Evolutionary conservation across 768 basidiomycete genomes (phyloP), one percentile per base, ranked within the genome.

Genomic region (Paxillus rubicundulus): DNA sequence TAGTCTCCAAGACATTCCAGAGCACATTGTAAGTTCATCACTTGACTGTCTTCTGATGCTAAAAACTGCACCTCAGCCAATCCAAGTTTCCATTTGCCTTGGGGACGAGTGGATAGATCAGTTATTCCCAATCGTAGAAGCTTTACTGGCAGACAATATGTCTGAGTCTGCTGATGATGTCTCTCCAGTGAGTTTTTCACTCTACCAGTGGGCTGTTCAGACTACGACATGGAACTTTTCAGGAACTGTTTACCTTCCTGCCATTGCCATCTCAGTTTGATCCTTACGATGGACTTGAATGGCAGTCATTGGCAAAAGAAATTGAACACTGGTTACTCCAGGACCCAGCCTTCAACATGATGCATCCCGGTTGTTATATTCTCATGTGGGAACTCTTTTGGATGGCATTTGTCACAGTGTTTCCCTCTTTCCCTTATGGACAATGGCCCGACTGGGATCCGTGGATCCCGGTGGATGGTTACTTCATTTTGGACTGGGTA

Each of bases 401-500:
- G 56, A 48, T 57, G 37, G 28, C 52, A 8, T 57, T 48, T 28
- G 30, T 53, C 17, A 32, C 52, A 10, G 48, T 48, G 8, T 45
- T 33, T 46, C 56, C 56, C 16, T 1, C 36, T 7, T 57, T 53
- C 37, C 56, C 55, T 14, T 14, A 43, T 33, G 52, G 47, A 9
- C 30, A 36, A 10, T 56, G 55, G 55, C 51, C 38, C 8, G 13
- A 45, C 33, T 53, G 55, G 55, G 27, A 49, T 18, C 30, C 47
- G 12, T 3, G n/a, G 17, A 46, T 56, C 24, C 14, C 52, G 14
- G 18, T 54, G 47, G 42, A 54, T 7, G 53, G 47, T 14, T 3
- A 18, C n/a, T 56, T 56, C 12, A 30, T 56, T 24, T 21, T 27
- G 1, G 20, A 34, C 24, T 56, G 55, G 55, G 20, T 52, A 13